Base-by-base conservation (phyloP, 2,329 filamentous ascomycete genomes). In the Clarireedia homoeocarpa region DNA sequence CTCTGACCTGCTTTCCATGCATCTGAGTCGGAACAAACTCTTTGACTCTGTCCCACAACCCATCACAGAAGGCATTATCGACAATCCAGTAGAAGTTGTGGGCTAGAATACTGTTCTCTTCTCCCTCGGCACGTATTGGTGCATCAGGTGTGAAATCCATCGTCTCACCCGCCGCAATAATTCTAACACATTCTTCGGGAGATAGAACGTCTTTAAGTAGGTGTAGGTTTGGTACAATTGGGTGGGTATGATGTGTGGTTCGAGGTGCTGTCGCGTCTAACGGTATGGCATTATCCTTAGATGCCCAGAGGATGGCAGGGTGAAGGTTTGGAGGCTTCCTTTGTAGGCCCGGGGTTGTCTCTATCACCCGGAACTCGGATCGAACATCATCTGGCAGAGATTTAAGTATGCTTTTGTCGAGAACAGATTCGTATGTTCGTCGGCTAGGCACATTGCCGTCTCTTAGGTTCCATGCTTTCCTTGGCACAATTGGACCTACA, bases 31-130 rank as follows among this genome's bases (percentile, higher is more conserved):
- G 84, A 0, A 88, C 77, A 48, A 82, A 83, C 0, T 75, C 71
- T 2, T 75, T 71, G 2, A 88, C 78, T 14, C 85, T 77, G 0
- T 72, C 69, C 85, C 85, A 88, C 1, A 88, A 73, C 14, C 72
- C 75, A 56, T 84, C 77, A 63, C 84, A 80, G 67, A 88, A 87
- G 0, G 75, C 73, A 23, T 75, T 73, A 61, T 88, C 85, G 12
- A 83, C 75, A 7, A 88, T 75, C 85, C 85, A 88, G 72, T 88
- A 88, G 62, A 88, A 86, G 68, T 88, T 88, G 71, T 88, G 85
- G 0, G 85, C 85, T 1, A 88, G 69, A 48, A 88, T 77, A 63
- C 82, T 86, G 24, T 76, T 75, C 53, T 86, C 82, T 45, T 67
- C 65, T 15, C 81, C 82, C 55, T 84, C 82, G n/a, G 82, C 80